Base-by-base conservation (phyloP, 805 yeast genomes). In the Saccharomycopsis javanensis region DNA sequence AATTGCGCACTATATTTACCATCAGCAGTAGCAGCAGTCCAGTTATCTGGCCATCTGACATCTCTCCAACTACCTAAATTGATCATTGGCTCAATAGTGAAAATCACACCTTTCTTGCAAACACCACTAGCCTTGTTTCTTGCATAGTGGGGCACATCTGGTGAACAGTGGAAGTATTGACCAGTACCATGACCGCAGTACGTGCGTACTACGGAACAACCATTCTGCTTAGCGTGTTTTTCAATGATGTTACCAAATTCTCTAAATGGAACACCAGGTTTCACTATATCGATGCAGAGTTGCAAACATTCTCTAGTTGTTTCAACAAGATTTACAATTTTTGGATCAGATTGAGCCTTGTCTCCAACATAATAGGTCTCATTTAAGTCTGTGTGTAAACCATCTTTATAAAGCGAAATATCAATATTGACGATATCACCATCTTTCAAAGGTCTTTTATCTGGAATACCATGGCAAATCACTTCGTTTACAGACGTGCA, bases 71-170 rank as follows among this genome's bases (percentile, higher is more conserved):
- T 74, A 7, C 99, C 99, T 62, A 83, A 74, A 68, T 88, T 86
- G 64, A 94, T 80, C 99, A 94, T 94, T 51, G 99, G 99, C 72
- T 94, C 99, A 58, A 94, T 88, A 23, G 99, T 94, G 76, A 94
- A 94, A 13, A 88, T 89, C 85, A 91, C 87, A 23, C 99, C 99
- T 23, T 96, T 92, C 69, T 88, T 88, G 75, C 94, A 91, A 50
- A 88, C 83, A 59, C 99, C 99, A 51, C 91, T 78, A 6, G 96
- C 88, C 74, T 92, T 92, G 74, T 91, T 94, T 64, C 83, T 85
- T 23, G 94, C 96, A 68, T 94, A 94, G 71, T 94, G 99, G 2
- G 97, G 96, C 56, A 94, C 81, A 64, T 83, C 87, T 38, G 99
- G 99, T 51, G 89, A 85, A 66, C 91, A 82, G 71, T 94, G 99